phyloP scores from a whole-genome alignment of 2,329 filamentous ascomycete genomes.

The Zasmidium angulare region DNA sequence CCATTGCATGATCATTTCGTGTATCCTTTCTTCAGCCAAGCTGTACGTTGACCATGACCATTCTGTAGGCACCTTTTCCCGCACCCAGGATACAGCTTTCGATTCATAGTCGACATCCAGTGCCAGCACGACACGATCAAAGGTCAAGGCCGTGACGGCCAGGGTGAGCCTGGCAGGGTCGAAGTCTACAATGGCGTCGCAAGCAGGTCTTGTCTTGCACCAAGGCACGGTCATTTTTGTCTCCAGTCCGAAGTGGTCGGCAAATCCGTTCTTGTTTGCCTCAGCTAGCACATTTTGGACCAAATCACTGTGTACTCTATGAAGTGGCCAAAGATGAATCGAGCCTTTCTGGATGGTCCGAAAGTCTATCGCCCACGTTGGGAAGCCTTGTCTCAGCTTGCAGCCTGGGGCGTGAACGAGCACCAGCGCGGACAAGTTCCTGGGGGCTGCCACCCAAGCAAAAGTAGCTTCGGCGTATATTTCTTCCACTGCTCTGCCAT shows the following conservation, averaged over 20 bases:
- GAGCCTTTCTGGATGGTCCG: background rate
- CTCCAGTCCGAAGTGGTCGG: background rate
- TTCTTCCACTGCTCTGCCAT: background rate
- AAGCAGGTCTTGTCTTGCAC: background rate
- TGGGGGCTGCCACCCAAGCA: background rate
- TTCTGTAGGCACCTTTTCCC: too few species aligned
- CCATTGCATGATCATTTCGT: too few species aligned
- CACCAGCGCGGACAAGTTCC: background rate
- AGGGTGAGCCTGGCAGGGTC: background rate
- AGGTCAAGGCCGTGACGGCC: background rate
- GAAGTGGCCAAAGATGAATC: background rate
- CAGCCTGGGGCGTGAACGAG: background rate
- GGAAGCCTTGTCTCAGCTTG: background rate
- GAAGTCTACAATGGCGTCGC: background rate
- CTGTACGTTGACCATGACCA: too few species aligned
- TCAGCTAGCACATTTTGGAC: too few species aligned
- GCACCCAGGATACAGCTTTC: background rate
- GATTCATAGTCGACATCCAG: background rate
- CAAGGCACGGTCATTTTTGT: background rate
- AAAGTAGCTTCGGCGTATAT: background rate
- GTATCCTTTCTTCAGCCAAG: too few species aligned
- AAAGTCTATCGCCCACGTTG: background rate
- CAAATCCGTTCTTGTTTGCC: background rate
- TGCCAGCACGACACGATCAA: background rate
- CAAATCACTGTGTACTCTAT: too few species aligned